Conservation (phyloP, 2,329 filamentous ascomycete species). For the Chaetomium sp. region DNA sequence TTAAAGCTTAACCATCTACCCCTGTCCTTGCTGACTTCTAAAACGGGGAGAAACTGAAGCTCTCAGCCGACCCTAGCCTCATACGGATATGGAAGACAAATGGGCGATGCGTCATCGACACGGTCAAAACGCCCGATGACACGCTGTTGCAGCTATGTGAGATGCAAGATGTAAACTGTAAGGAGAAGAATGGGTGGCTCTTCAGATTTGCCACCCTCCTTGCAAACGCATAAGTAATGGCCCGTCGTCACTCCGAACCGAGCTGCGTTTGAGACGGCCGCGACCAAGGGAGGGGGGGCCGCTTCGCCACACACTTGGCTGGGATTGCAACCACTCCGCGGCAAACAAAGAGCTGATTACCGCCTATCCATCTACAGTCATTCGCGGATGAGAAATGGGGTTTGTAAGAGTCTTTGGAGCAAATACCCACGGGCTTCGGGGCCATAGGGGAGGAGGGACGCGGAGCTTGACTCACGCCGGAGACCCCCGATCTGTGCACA, state of each 20-base stretch:
- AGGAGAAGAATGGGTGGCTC: background rate
- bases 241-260: background rate
- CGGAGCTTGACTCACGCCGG: conserved; percentile 32
- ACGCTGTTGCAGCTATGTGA: background rate
- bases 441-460: background rate
- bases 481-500: conserved; percentile 15
- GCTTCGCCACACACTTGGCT: conserved; percentile 4
- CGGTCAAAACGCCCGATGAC: background rate
- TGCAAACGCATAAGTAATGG: background rate
- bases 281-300: background rate
- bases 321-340: background rate
- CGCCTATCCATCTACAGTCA: conserved; percentile 1
- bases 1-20: background rate
- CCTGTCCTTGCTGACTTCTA: background rate
- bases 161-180: background rate
- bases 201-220: background rate
- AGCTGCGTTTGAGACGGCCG: background rate
- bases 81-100: background rate
- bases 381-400: background rate
- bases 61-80: background rate
- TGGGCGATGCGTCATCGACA: background rate
- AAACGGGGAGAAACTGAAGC: background rate
- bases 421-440: background rate
- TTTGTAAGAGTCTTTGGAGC: background rate
- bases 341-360: conserved; percentile 11